A percentile compares a stretch with the other conserved stretches of the same genome.
Conservation (phyloP, 345 rosid species). For the Bruguiera sexangula region DNA sequence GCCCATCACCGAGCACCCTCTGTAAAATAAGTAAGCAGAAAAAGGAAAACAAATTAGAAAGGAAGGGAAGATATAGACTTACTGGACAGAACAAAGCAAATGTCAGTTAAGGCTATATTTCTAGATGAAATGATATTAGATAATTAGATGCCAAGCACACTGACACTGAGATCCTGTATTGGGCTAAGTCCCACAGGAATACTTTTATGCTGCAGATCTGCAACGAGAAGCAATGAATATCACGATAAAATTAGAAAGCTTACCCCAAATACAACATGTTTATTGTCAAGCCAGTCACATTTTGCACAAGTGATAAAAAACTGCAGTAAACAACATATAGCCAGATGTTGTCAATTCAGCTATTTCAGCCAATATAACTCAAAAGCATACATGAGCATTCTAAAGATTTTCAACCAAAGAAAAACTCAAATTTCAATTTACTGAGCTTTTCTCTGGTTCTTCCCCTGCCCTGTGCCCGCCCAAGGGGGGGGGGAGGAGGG, state of each 20-base stretch:
- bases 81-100: not conserved
- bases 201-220: not conserved
- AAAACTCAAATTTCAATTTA: too few relatives aligned
- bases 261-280: slow-evolving; percentile 99
- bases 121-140: not conserved
- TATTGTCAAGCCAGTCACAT: slow-evolving; percentile 98
- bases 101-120: not conserved
- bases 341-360: not conserved
- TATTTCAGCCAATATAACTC: not conserved
- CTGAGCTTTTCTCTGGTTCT: too few relatives aligned
- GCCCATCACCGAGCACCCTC: slow-evolving; percentile 95
- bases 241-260: slow-evolving; percentile 16
- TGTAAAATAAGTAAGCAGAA: slow-evolving; percentile 14
- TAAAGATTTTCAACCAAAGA: too few relatives aligned
- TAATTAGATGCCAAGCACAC: too few relatives aligned
- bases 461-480: too few relatives aligned
- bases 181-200: not conserved
- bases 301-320: slow-evolving; percentile 92
- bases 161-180: not conserved
- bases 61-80: not conserved
- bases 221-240: not conserved
- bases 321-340: slow-evolving; percentile 41
- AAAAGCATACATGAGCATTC: not conserved
- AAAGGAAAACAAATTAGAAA: not conserved
- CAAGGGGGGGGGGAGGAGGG: too few relatives aligned